Evolutionary conservation across 192 early-diverging fungal genomes (phyloP).

Genomic region (Entomortierella parvispora): DNA sequence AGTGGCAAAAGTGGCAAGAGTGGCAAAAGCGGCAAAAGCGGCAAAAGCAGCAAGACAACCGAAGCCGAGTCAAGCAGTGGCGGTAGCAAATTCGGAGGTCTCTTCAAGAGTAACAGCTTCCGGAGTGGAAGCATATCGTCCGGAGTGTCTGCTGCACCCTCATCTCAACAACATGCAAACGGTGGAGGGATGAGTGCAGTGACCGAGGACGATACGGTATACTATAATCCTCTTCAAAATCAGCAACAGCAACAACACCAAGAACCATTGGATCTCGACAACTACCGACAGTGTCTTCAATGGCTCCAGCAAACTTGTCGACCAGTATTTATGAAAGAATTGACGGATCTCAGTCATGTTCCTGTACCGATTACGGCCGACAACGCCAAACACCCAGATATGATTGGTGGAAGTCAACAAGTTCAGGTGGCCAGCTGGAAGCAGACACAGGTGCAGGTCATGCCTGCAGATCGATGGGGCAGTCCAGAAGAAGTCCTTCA

Average conservation of each 20-base stretch:
- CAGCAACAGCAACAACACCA: slow-evolving; percentile 4
- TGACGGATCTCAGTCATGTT: slow-evolving; percentile 14
- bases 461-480: slow-evolving; percentile 43
- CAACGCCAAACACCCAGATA: slow-evolving; percentile 24
- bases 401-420: slow-evolving; percentile 32
- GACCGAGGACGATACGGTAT: slow-evolving; percentile 9
- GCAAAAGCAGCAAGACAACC: slow-evolving; percentile 3
- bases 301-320: slow-evolving; percentile 51
- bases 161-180: slow-evolving; percentile 14
- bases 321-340: slow-evolving; percentile 48
- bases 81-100: slow-evolving; percentile 22
- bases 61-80: background rate
- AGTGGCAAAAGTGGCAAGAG: slow-evolving; percentile 34
- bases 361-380: slow-evolving; percentile 34
- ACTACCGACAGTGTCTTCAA: slow-evolving; percentile 41
- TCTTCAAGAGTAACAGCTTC: slow-evolving; percentile 47
- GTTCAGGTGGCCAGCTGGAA: slow-evolving; percentile 44
- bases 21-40: slow-evolving; percentile 14
- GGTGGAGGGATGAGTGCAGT: slow-evolving; percentile 25
- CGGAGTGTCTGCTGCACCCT: slow-evolving; percentile 10
- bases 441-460: slow-evolving; percentile 34
- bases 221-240: too few relatives aligned
- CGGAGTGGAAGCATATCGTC: slow-evolving; percentile 39
- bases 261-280: slow-evolving; percentile 25
- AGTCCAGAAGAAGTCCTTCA: slow-evolving; percentile 33